phyloP scores from a whole-genome alignment of 2,329 filamentous ascomycete species.

The Stagonosporopsis chrysanthemi region DNA sequence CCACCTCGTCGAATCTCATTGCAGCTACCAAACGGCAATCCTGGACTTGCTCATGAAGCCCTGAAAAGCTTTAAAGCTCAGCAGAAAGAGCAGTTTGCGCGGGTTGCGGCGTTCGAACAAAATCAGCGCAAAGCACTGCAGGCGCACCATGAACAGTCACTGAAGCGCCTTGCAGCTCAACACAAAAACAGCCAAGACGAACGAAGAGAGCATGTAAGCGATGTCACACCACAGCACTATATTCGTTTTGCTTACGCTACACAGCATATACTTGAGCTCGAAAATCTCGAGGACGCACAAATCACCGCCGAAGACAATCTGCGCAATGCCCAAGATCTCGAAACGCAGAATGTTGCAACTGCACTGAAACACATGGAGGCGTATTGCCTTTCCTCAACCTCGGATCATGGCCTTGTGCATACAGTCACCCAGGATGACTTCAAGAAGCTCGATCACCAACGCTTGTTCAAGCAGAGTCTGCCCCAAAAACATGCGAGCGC shows the following conservation, averaged over 20 bases:
- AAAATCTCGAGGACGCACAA: slow-evolving; percentile 55
- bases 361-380: slow-evolving; percentile 58
- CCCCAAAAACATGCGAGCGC: slow-evolving; percentile 54
- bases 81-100: slow-evolving; percentile 42
- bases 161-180: slow-evolving; percentile 31
- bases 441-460: slow-evolving; percentile 53
- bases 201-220: slow-evolving; percentile 41
- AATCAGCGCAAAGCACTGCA: slow-evolving; percentile 43
- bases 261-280: slow-evolving; percentile 50
- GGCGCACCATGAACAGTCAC: slow-evolving; percentile 33
- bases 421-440: slow-evolving; percentile 55
- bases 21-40: slow-evolving; percentile 26
- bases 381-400: slow-evolving; percentile 52
- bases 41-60: slow-evolving; percentile 36
- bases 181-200: slow-evolving; percentile 31
- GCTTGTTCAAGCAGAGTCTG: slow-evolving; percentile 49
- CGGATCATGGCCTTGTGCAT: slow-evolving; percentile 36
- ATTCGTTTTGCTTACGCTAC: slow-evolving; percentile 28
- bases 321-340: slow-evolving; percentile 51
- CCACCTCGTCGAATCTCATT: slow-evolving; percentile 13
- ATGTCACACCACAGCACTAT: neutral
- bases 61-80: slow-evolving; percentile 35
- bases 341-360: slow-evolving; percentile 53
- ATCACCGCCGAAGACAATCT: slow-evolving; percentile 54
- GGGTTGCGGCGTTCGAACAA: slow-evolving; percentile 42